Percentiles rank a stretch among this genome's conserved stretches.
These are phyloP conservation scores for Stygiomarasmius scandens DNA, from an alignment of 1,284 basidiomycete genomes.

Conservation along the genomic window DNA sequence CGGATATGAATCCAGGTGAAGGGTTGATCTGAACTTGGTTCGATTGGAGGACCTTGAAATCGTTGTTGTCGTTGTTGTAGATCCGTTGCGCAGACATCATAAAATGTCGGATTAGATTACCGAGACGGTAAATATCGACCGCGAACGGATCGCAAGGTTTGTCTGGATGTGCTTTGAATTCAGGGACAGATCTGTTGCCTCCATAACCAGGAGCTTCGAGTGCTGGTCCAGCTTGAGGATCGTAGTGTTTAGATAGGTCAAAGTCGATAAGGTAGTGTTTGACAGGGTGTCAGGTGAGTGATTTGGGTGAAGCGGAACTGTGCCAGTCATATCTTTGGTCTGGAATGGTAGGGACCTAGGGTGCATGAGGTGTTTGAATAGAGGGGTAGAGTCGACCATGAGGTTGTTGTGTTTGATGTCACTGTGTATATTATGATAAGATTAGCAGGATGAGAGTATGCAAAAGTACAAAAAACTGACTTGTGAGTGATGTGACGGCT, in stretches of 20 bases:
- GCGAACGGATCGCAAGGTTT: slow-evolving; percentile 35
- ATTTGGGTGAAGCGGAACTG: slow-evolving; percentile 21
- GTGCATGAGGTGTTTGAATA: slow-evolving; percentile 33
- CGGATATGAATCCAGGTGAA: slow-evolving; percentile 26
- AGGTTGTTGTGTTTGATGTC: slow-evolving; percentile 40
- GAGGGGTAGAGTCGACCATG: slow-evolving; percentile 34
- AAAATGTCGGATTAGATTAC: slow-evolving; percentile 29
- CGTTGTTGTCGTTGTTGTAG: neutral
- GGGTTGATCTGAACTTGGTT: too few relatives aligned
- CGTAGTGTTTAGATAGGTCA: slow-evolving; percentile 32
- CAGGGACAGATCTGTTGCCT: slow-evolving; percentile 18
- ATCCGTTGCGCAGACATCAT: too few relatives aligned
- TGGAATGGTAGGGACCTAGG: slow-evolving; percentile 16
- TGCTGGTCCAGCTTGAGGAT: slow-evolving; percentile 6
- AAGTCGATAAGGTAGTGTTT: slow-evolving; percentile 37
- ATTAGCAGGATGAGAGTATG: too few relatives aligned
- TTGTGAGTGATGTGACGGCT: slow-evolving; percentile 38
- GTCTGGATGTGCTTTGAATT: slow-evolving; percentile 20
- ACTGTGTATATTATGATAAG: slow-evolving; percentile 23
- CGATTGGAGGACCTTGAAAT: neutral
- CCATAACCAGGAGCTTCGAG: slow-evolving; percentile 4
- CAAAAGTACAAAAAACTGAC: too few relatives aligned
- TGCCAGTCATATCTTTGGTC: slow-evolving; percentile 22
- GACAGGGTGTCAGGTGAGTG: slow-evolving; percentile 31
- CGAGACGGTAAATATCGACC: slow-evolving; percentile 40